Conservation (phyloP, 2,329 filamentous ascomycete genomes). For the Torrubiellomyces zombiae region DNA sequence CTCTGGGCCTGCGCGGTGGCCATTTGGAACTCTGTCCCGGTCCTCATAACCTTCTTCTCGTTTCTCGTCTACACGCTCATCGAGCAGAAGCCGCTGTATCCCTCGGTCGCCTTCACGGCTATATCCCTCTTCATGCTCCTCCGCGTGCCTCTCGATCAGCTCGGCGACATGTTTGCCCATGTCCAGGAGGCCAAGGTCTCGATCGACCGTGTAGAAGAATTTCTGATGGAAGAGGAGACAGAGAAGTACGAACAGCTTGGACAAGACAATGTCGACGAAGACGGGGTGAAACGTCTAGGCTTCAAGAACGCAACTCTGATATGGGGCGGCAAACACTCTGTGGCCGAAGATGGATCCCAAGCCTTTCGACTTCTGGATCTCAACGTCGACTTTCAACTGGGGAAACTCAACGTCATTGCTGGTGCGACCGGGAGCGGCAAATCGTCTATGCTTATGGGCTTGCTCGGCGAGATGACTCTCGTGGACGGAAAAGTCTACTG, state of each 20-base stretch:
- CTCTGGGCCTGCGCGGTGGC: constrained; percentile 85
- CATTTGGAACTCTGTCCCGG: constrained; percentile 89
- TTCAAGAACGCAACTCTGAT: constrained; percentile 74
- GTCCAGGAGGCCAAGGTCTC: constrained; percentile 96
- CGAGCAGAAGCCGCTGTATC: constrained; percentile 76
- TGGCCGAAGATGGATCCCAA: constrained; percentile 47
- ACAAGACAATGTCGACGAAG: constrained; percentile 48
- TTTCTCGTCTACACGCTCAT: constrained; percentile 87
- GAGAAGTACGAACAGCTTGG: constrained; percentile 83
- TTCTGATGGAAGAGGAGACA: constrained; percentile 83
- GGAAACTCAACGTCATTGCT: constrained; percentile 80
- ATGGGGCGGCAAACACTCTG: constrained; percentile 61
- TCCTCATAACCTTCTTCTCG: constrained; percentile 90
- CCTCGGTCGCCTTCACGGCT: constrained; percentile 88
- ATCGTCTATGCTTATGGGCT: constrained; percentile 86
- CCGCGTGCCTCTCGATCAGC: constrained; percentile 80
- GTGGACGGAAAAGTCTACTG: constrained; percentile 67
- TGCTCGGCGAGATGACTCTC: constrained; percentile 90
- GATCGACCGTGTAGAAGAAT: constrained; percentile 89
- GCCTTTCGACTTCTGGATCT: constrained; percentile 73
- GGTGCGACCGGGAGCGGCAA: constrained; percentile 92
- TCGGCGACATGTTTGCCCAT: constrained; percentile 97
- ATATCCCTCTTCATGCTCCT: constrained; percentile 91
- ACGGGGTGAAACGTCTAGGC: constrained; percentile 61
- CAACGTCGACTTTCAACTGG: constrained; percentile 66